Evolutionary conservation across 257 asterid genomes (phyloP).

Genomic region (Petunia secreta): DNA sequence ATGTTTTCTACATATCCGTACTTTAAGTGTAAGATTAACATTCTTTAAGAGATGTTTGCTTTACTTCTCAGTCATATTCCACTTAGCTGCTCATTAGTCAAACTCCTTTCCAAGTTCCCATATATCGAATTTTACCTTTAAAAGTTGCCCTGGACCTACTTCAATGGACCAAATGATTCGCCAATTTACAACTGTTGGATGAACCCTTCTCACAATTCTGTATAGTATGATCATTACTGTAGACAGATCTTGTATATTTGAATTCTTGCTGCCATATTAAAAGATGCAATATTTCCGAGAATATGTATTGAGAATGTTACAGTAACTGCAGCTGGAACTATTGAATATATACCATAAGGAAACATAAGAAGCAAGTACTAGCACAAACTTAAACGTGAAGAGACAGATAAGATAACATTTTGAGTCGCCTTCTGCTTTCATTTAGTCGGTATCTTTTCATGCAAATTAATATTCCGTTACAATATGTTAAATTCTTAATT

Average conservation of each 20-base stretch:
- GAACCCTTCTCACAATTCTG: too few relatives aligned
- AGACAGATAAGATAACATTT: not conserved
- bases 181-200: not conserved
- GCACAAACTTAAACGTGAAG: slow-evolving; percentile 22
- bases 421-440: not conserved
- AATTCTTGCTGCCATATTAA: too few relatives aligned
- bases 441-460: not conserved
- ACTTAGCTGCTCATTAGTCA: slow-evolving; percentile 39
- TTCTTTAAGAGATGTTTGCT: slow-evolving; percentile 58
- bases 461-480: not conserved
- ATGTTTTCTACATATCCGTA: slow-evolving; percentile 52
- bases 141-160: not conserved
- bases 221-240: too few relatives aligned
- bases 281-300: too few relatives aligned
- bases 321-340: not conserved
- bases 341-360: not conserved
- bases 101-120: slow-evolving; percentile 9
- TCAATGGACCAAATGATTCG: not conserved
- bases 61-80: slow-evolving; percentile 74
- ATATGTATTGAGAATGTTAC: too few relatives aligned
- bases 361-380: not conserved
- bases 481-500: not conserved
- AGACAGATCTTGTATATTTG: too few relatives aligned
- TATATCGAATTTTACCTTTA: not conserved
- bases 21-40: slow-evolving; percentile 72